These are phyloP conservation scores for Penicillium palitans DNA, from an alignment of 2,329 filamentous ascomycete genomes.

Conservation along the genomic window DNA sequence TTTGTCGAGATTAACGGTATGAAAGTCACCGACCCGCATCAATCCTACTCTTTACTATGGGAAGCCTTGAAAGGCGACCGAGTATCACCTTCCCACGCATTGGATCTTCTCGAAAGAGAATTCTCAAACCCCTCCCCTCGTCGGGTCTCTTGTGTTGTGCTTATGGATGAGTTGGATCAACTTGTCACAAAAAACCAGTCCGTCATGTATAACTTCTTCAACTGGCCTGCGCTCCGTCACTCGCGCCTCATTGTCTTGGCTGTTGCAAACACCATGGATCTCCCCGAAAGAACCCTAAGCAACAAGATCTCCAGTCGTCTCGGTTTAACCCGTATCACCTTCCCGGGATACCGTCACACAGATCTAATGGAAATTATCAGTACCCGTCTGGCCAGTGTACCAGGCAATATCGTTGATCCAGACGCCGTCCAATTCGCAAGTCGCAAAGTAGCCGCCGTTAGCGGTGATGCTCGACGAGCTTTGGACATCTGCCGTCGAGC, in stretches of 20 bases:
- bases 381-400: constrained; percentile 84
- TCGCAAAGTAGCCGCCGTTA: constrained; percentile 93
- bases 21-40: constrained; percentile 98
- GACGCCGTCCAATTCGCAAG: constrained; percentile 96
- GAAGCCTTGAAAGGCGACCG: constrained; percentile 91
- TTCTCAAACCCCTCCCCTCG: constrained; percentile 89
- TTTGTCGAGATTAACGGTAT: constrained; percentile 99
- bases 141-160: constrained; percentile 88
- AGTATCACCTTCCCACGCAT: constrained; percentile 85
- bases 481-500: constrained; percentile 93
- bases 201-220: constrained; percentile 99
- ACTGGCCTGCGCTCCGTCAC: constrained; percentile 91
- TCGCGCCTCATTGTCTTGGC: constrained; percentile 93
- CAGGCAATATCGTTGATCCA: constrained; percentile 83
- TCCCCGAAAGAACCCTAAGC: constrained; percentile 91
- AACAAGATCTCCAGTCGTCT: constrained; percentile 97
- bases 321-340: constrained; percentile 90
- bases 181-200: constrained; percentile 97
- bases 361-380: constrained; percentile 97
- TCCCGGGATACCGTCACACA: constrained; percentile 94
- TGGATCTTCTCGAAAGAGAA: constrained; percentile 87
- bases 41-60: constrained; percentile 94
- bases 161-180: constrained; percentile 98
- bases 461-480: constrained; percentile 86
- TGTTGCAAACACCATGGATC: constrained; percentile 98